Percentiles rank a stretch among this genome's conserved stretches.
Evolutionary conservation across 441 rosid species (phyloP).

Genomic region (Brassica hybrid): DNA sequence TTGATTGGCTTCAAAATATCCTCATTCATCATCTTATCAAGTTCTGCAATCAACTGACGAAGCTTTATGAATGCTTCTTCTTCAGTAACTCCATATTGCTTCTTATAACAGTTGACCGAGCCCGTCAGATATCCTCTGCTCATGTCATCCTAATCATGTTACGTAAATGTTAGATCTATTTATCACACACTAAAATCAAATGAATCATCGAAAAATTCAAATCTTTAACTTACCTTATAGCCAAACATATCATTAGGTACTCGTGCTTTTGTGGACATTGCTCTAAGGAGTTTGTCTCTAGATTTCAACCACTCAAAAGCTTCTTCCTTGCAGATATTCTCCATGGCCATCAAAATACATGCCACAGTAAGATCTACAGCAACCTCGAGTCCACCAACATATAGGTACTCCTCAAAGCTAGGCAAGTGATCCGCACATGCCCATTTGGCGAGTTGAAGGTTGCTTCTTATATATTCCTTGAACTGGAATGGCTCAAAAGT

Average conservation of each 20-base stretch:
- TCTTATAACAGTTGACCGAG: not conserved
- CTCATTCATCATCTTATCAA: not conserved
- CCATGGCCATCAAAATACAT: not conserved
- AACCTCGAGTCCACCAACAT: constrained; percentile 1
- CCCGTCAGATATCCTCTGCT: not conserved
- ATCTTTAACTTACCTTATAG: not conserved
- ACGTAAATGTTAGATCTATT: not conserved
- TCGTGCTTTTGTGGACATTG: not conserved
- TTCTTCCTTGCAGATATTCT: constrained; percentile 7
- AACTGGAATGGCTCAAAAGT: not conserved
- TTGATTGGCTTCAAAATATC: not conserved
- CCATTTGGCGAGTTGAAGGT: constrained; percentile 24
- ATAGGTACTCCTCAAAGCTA: constrained; percentile 24
- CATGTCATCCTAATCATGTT: not conserved
- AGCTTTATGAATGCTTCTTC: not conserved
- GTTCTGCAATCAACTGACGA: not conserved
- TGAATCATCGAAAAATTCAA: not conserved
- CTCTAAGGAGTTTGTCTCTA: constrained; percentile 3
- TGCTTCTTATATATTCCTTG: not conserved
- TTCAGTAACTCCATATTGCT: not conserved
- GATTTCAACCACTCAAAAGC: constrained; percentile 18
- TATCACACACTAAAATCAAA: not conserved
- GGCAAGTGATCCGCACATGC: not conserved
- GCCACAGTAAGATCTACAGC: not conserved
- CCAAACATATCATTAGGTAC: constrained; percentile 14